These are phyloP conservation scores for Hibiscus syriacus DNA, from an alignment of 345 rosid species.

Conservation along the genomic window DNA sequence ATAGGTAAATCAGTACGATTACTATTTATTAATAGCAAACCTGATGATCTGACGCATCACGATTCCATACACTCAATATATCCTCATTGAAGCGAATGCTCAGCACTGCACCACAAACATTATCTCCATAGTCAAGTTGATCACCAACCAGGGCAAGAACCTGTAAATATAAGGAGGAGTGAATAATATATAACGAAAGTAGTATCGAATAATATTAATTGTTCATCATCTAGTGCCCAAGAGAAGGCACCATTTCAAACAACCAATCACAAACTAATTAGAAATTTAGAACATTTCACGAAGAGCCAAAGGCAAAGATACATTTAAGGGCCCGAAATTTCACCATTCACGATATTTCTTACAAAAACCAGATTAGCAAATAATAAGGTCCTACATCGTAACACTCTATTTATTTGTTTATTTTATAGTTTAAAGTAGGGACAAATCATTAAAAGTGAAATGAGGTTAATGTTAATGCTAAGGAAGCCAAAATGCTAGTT, in stretches of 20 bases:
- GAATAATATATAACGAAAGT: too few species aligned
- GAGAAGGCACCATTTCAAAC: background rate
- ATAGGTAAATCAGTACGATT: too few species aligned
- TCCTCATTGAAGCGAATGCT: too few species aligned
- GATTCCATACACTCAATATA: too few species aligned
- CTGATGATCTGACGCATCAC: too few species aligned
- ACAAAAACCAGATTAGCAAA: background rate
- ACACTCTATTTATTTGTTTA: background rate
- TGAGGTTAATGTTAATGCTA: background rate
- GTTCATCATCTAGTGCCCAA: background rate
- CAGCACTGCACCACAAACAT: too few species aligned
- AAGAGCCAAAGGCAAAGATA: too few species aligned
- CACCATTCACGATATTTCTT: too few species aligned
- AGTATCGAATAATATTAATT: background rate
- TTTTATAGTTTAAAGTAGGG: background rate
- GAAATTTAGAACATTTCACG: background rate
- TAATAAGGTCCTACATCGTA: background rate
- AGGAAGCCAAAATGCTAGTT: too few species aligned
- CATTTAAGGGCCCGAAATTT: too few species aligned
- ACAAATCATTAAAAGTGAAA: background rate
- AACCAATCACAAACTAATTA: background rate
- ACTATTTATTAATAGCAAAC: too few species aligned
- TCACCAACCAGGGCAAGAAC: conserved; percentile 89
- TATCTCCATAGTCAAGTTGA: conserved; percentile 84
- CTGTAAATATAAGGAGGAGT: conserved; percentile 26